phyloP scores from a whole-genome alignment of 257 asterid species.

The Solanum arcanum region DNA sequence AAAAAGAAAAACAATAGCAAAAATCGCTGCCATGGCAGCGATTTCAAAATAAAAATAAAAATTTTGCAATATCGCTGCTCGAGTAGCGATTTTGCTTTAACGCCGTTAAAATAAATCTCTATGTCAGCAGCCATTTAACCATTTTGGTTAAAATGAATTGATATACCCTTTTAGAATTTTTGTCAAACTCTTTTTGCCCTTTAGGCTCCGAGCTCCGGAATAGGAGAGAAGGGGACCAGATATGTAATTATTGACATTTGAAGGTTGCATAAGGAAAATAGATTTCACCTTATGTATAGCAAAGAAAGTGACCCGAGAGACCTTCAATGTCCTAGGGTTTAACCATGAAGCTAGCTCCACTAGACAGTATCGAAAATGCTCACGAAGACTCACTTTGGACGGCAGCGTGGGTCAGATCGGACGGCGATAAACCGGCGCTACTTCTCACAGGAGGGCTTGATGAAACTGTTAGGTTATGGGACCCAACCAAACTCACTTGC shows the following conservation, averaged over 20 bases:
- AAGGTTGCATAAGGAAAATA: background rate
- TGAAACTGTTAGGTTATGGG: conserved; percentile 82
- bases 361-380: conserved; percentile 54
- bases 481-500: conserved; percentile 40
- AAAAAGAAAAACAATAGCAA: no score
- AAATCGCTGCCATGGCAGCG: no score
- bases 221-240: background rate
- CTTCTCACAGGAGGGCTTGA: conserved; percentile 93
- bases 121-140: no score
- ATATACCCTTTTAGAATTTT: no score
- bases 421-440: conserved; percentile 28
- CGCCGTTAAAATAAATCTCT: no score
- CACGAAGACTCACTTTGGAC: conserved; percentile 93
- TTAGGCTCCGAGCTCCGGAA: no score
- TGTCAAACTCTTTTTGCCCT: no score
- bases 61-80: no score
- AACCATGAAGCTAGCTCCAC: conserved; percentile 65
- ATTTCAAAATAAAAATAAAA: no score
- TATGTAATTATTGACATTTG: background rate
- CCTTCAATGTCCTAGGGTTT: background rate
- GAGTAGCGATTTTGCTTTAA: no score
- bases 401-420: conserved; percentile 79
- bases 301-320: background rate
- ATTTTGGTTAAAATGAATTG: no score
- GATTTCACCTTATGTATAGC: background rate